Base-by-base conservation (phyloP, 345 rosid species). In the Eutrema japonicum region DNA sequence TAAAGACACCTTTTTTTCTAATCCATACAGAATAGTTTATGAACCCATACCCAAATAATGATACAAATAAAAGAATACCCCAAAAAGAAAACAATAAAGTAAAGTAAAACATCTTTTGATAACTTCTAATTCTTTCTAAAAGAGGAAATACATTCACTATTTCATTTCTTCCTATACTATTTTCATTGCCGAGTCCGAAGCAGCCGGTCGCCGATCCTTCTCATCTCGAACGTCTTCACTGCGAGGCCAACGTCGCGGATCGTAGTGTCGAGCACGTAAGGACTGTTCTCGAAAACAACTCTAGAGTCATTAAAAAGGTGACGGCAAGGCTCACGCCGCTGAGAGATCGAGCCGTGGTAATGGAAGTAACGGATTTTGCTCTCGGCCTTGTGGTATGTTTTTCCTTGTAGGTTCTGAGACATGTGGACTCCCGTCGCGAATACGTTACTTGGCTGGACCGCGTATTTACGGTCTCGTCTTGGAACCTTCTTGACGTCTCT, bases 351-450 rank as follows among this genome's bases (percentile, higher is more conserved):
- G 43, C 97, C 97, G 29, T 94, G 98, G 78, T 88, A 94, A 70
- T 94, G 98, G 80, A 80, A 94, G 78, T 94, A 94, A 52, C 77
- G 86, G 71, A 94, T 82, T 73, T 41, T 79, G 36, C 73, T 76
- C 57, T 86, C 96, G 0, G 87, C 83, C 77, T 62, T 87, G 83
- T 91, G 90, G 49, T 53, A 86, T 1, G 95, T 81, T 66, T 69
- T 86, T 4, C 97, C 98, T 6, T 53, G 79, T 4, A 94, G 64
- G 81, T 94, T 85, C 82, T 89, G 88, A 1, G 98, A 91, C 97
- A 89, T 82, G 82, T 94, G 98, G 5, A 94, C 96, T 0, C 98
- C 98, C 0, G 95, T 83, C 0, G 95, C 98, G 12, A 66, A 87
- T 66, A 88, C 96, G 8, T 78, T 81, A 2, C 86, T 81, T 0